These are phyloP conservation scores for Elymus sibiricus DNA, from an alignment of 176 grass and related monocot species.

Conservation along the genomic window DNA sequence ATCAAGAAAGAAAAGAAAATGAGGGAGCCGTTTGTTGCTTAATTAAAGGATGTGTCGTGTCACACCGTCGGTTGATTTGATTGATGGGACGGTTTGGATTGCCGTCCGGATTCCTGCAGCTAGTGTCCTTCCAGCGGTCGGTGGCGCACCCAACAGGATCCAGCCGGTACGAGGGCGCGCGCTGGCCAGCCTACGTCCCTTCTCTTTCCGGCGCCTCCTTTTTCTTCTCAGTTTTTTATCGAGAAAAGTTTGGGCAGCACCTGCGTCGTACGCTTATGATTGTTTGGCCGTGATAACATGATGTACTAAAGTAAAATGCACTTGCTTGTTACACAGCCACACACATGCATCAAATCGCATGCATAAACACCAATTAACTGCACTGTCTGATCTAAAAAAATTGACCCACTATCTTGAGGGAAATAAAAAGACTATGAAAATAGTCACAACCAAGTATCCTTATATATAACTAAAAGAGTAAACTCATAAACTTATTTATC, in stretches of 20 bases:
- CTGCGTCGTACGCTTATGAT: background rate
- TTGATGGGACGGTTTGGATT: background rate
- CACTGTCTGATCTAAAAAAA: no score
- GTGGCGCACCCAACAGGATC: slow-evolving; percentile 1
- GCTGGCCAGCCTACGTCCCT: background rate
- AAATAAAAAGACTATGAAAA: no score
- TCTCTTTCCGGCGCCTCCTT: background rate
- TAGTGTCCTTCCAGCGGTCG: background rate
- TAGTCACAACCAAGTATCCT: no score
- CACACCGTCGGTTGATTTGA: background rate
- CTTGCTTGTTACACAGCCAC: background rate
- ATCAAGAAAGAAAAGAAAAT: no score
- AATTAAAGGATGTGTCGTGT: background rate
- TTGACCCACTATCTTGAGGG: no score
- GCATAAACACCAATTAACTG: background rate
- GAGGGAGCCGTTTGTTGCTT: background rate
- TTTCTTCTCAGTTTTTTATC: background rate
- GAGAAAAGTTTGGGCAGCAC: background rate
- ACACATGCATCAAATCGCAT: background rate
- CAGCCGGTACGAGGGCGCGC: background rate
- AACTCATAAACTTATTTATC: no score
- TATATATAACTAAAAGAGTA: no score
- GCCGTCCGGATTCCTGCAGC: background rate
- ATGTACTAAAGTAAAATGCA: background rate
- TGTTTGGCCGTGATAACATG: background rate